A percentile compares a stretch with the other conserved stretches of the same genome.
These are phyloP conservation scores for Penicillium sp. DNA, from an alignment of 2,329 filamentous ascomycete genomes.

Conservation along the genomic window DNA sequence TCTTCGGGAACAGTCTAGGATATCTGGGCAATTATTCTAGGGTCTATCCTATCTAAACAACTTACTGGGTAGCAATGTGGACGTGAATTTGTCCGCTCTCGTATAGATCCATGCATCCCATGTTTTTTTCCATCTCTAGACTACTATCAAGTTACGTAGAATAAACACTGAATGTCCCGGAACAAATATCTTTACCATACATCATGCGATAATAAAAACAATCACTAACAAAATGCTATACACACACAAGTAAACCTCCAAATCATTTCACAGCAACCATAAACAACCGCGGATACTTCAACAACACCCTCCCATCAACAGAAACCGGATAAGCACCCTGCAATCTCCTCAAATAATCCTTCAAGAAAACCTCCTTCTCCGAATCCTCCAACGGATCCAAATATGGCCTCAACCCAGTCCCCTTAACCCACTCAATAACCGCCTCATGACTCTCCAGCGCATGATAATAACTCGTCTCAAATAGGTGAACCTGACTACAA, in stretches of 20 bases:
- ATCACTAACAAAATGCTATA: background rate
- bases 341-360: slow-evolving; percentile 50
- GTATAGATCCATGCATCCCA: background rate
- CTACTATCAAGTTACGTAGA: no score
- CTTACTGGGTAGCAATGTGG: background rate
- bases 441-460: slow-evolving; percentile 49
- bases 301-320: slow-evolving; percentile 54
- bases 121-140: background rate
- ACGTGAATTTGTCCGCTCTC: background rate
- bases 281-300: slow-evolving; percentile 59
- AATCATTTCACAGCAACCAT: slow-evolving; percentile 46
- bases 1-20: slow-evolving; percentile 2
- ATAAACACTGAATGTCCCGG: background rate
- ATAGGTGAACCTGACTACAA: slow-evolving; percentile 51
- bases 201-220: background rate
- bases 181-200: fast-evolving
- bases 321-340: slow-evolving; percentile 46
- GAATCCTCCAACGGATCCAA: slow-evolving; percentile 48
- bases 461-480: slow-evolving; percentile 58
- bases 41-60: background rate
- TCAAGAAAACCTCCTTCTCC: slow-evolving; percentile 48
- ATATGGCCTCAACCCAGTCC: slow-evolving; percentile 58
- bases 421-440: slow-evolving; percentile 62
- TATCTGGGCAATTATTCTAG: background rate
- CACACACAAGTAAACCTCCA: background rate